Conservation (phyloP, 1,139 yeast species). For the Saccharomyces hybrid region DNA sequence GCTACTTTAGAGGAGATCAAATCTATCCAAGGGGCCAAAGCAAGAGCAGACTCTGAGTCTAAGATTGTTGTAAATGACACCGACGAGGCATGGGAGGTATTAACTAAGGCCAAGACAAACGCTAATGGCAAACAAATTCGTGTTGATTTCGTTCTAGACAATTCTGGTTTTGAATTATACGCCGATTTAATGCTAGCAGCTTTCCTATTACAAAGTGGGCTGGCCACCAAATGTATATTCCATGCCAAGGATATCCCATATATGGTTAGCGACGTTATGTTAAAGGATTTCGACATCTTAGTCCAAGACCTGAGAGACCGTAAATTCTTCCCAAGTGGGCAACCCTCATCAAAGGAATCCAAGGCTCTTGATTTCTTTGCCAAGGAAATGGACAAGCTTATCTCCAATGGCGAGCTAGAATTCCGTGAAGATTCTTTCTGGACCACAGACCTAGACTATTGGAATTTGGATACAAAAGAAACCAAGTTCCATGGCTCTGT, state of each 20-base stretch:
- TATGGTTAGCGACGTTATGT: slow-evolving; percentile 97
- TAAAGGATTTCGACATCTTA: slow-evolving; percentile 63
- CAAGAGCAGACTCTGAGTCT: slow-evolving; percentile 74
- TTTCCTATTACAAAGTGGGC: slow-evolving; percentile 63
- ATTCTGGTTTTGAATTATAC: slow-evolving; percentile 90
- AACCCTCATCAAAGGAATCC: slow-evolving; percentile 38
- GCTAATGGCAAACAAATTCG: slow-evolving; percentile 36
- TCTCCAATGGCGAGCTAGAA: slow-evolving; percentile 43
- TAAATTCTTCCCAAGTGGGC: slow-evolving; percentile 40
- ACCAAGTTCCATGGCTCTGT: slow-evolving; percentile 52
- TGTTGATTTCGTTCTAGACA: slow-evolving; percentile 84
- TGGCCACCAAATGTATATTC: slow-evolving; percentile 57
- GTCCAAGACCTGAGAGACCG: slow-evolving; percentile 51
- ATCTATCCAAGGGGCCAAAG: slow-evolving; percentile 84
- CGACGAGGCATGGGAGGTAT: slow-evolving; percentile 53
- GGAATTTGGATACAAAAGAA: slow-evolving; percentile 51
- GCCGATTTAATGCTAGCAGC: slow-evolving; percentile 75
- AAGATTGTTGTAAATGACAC: slow-evolving; percentile 78
- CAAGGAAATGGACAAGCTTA: slow-evolving; percentile 43
- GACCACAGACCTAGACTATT: slow-evolving; percentile 71
- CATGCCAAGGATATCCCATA: slow-evolving; percentile 93
- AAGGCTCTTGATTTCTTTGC: slow-evolving; percentile 40
- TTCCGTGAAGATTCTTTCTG: slow-evolving; percentile 70
- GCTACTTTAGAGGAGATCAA: slow-evolving; percentile 82
- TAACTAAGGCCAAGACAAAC: slow-evolving; percentile 30